phyloP scores from a whole-genome alignment of 805 yeast species.

The Lipomyces yamadae region DNA sequence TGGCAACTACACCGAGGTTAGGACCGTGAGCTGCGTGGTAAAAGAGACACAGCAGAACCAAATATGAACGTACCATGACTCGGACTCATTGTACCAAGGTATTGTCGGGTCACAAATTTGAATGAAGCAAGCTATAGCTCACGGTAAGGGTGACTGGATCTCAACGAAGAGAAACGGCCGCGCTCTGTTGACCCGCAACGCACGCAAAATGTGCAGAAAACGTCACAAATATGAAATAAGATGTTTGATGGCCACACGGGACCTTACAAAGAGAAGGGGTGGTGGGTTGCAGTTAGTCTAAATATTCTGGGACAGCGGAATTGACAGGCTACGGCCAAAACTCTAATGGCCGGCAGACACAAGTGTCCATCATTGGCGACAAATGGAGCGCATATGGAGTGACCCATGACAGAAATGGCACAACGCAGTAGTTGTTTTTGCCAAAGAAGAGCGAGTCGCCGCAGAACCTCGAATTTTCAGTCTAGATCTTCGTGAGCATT shows the following conservation, averaged over 20 bases:
- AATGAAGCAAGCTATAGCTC: not conserved
- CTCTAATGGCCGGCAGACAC: not conserved
- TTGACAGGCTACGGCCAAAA: not conserved
- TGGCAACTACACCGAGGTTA: constrained; percentile 21
- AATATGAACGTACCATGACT: constrained; percentile 25
- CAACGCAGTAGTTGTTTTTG: not conserved
- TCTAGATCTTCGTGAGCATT: too few species aligned
- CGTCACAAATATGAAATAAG: too few species aligned
- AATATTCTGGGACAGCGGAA: too few species aligned
- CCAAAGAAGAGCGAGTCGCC: too few species aligned
- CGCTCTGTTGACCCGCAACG: too few species aligned
- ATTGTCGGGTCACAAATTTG: not conserved
- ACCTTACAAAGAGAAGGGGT: too few species aligned
- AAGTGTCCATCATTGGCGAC: not conserved
- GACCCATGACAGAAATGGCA: not conserved
- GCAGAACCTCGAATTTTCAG: too few species aligned
- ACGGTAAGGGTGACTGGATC: not conserved
- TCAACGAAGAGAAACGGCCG: not conserved
- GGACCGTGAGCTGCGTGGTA: not conserved
- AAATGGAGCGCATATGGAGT: not conserved
- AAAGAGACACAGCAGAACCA: not conserved
- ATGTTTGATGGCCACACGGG: too few species aligned
- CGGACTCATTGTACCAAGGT: constrained; percentile 20
- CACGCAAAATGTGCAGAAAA: too few species aligned
- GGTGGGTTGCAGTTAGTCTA: too few species aligned